Evolutionary conservation across 768 basidiomycete species (phyloP).

Genomic region (Asterophora parasitica): DNA sequence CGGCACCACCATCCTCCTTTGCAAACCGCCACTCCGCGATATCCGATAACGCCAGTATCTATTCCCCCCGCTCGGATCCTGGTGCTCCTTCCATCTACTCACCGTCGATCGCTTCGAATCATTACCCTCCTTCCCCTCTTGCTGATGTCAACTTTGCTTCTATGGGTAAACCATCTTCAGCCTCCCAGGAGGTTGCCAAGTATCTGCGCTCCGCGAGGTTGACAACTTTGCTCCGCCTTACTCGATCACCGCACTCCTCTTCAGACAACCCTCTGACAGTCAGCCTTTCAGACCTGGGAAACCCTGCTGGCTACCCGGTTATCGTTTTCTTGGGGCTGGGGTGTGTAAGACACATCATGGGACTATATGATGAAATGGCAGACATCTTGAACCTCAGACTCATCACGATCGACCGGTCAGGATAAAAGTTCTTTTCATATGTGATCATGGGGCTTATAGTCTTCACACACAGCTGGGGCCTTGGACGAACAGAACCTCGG

Average conservation of each 20-base stretch:
- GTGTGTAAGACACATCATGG: conserved; percentile 92
- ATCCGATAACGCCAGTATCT: conserved; percentile 53
- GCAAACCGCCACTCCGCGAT: conserved; percentile 46
- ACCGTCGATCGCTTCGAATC: conserved; percentile 43
- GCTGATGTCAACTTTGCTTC: conserved; percentile 36
- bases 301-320: conserved; percentile 79
- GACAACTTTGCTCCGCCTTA: conserved; percentile 77
- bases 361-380: conserved; percentile 95
- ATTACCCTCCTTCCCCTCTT: conserved; percentile 44
- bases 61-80: conserved; percentile 53
- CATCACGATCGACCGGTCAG: conserved; percentile 89
- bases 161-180: conserved; percentile 37
- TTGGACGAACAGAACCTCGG: conserved; percentile 78
- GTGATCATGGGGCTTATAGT: conserved; percentile 7
- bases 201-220: conserved; percentile 84
- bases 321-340: conserved; percentile 92
- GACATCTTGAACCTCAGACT: conserved; percentile 79
- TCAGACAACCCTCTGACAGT: conserved; percentile 71
- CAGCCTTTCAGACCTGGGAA: conserved; percentile 92
- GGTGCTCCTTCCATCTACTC: conserved; percentile 48
- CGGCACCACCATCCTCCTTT: conserved; percentile 36
- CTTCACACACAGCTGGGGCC: conserved; percentile 73
- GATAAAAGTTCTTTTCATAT: conserved; percentile 9
- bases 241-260: conserved; percentile 75
- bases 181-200: conserved; percentile 73